Base-by-base conservation (phyloP, 1,139 yeast genomes). In the Taphrina flavorubra region DNA sequence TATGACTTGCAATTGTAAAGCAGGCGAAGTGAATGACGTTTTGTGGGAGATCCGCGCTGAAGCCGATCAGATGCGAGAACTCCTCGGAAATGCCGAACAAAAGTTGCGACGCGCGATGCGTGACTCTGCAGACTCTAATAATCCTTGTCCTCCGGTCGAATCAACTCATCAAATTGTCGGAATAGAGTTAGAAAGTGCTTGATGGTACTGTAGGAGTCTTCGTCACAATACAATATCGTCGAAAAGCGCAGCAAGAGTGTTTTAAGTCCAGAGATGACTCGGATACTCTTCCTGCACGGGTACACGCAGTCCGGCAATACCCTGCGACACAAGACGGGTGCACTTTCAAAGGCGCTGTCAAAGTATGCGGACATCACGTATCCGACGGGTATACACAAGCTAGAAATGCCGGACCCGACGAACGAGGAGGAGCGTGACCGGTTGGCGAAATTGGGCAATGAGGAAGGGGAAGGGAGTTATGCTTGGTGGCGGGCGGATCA, bases 401-500 rank as follows among this genome's bases (percentile, higher is more conserved):
- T 65, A 16, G 51, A 65, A 18, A 53, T 55, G 67, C 68, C 68
- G 31, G 63, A 57, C 58, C 16, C 68, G 53, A 53, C 53, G 20
- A 64, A 64, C 25, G 63, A 62, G 44, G 70, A 57, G n/a, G 65
- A 64, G 20, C 47, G 68, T 6, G 64, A 56, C 16, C 61, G 65
- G 42, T 64, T 64, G 31, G 68, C 68, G 16, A 49, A 64, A 25
- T 36, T 68, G 36, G 70, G 66, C 44, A 59, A 53, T 51, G 70
- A 68, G 36, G 68, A 62, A 42, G 61, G 57, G 10, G 70, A 58
- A 49, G 68, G 68, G 6, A 51, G 62, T 20, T 64, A 20, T 44
- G 70, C 68, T 16, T 68, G 70, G 70, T 68, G 67, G 67, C 42
- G 56, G n/a, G 62, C 55, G 11, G 66, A 66, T 20, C 55, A 59